Percentiles rank a stretch among this genome's conserved stretches.
phyloP scores from a whole-genome alignment of 1,284 basidiomycete species.

The Taiwanofungus camphoratus region DNA sequence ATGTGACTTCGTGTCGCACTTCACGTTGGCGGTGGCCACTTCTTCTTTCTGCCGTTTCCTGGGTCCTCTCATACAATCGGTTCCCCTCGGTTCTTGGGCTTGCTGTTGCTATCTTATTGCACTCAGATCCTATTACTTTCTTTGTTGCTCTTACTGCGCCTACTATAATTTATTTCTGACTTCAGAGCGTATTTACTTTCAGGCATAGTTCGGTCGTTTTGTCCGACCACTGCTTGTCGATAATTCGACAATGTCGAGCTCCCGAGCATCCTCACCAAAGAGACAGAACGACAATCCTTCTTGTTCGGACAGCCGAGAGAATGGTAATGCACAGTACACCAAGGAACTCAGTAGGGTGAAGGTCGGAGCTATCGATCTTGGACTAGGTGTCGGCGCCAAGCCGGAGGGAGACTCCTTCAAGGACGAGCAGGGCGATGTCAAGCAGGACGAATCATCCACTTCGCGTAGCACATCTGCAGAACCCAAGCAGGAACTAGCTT shows the following conservation, averaged over 20 bases:
- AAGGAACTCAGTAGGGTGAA: constrained; percentile 7
- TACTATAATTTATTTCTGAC: constrained; percentile 4
- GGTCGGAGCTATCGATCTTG: constrained; percentile 9
- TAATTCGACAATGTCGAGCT: constrained; percentile 2
- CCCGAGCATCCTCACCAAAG: constrained; percentile 3
- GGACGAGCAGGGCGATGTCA: constrained; percentile 14
- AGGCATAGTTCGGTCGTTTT: no score
- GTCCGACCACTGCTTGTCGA: background rate
- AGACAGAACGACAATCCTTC: background rate
- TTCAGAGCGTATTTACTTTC: background rate
- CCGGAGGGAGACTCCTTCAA: constrained; percentile 8
- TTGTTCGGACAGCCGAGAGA: background rate
- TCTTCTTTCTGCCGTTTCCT: no score
- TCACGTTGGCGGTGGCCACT: no score
- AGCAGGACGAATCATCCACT: constrained; percentile 22
- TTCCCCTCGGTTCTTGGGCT: background rate
- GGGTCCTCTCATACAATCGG: no score
- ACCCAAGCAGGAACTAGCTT: constrained; percentile 9
- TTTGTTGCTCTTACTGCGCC: background rate
- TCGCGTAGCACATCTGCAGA: constrained; percentile 24
- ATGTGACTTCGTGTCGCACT: background rate
- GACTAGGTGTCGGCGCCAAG: constrained; percentile 2
- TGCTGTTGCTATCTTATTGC: constrained; percentile 6
- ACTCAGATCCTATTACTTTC: constrained; percentile 1
- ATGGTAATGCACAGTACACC: background rate